Evolutionary conservation across 2,329 filamentous ascomycete genomes (phyloP).

Genomic region (Cordyceps militaris): DNA sequence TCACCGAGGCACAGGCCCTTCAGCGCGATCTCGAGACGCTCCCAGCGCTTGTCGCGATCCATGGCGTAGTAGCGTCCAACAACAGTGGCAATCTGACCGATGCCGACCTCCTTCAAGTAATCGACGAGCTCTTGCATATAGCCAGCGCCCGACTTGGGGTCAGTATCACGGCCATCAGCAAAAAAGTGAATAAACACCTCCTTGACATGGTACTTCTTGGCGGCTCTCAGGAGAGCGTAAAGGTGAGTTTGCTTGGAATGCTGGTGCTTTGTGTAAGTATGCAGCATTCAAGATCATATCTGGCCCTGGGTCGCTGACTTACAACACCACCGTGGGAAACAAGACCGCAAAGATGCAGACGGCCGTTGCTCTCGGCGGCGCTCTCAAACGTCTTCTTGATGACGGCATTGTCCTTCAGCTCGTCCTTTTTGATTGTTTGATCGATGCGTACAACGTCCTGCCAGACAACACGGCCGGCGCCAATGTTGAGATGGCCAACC

Average conservation of each 20-base stretch:
- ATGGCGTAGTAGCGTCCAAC: conserved; percentile 97
- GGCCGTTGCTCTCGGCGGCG: conserved; percentile 81
- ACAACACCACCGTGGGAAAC: conserved; percentile 92
- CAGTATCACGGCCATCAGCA: conserved; percentile 93
- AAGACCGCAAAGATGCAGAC: conserved; percentile 85
- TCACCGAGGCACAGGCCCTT: conserved; percentile 81
- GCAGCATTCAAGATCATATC: neutral
- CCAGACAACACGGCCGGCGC: conserved; percentile 95
- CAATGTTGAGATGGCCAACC: conserved; percentile 97
- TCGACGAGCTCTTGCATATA: conserved; percentile 85
- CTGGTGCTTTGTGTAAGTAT: conserved; percentile 29
- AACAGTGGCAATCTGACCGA: conserved; percentile 83
- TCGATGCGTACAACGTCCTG: conserved; percentile 97
- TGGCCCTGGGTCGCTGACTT: conserved; percentile 24
- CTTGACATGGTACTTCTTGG: conserved; percentile 80
- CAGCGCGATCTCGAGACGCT: conserved; percentile 81
- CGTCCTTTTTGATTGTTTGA: conserved; percentile 77
- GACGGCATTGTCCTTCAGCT: conserved; percentile 68
- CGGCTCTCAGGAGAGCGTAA: conserved; percentile 77
- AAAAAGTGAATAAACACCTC: conserved; percentile 99
- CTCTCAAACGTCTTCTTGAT: conserved; percentile 70
- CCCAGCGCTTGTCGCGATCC: conserved; percentile 99
- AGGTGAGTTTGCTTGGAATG: conserved; percentile 95
- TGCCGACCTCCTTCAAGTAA: conserved; percentile 73
- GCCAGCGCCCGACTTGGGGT: conserved; percentile 84